Base-by-base conservation (phyloP, 1,139 yeast species). In the Pichia cactophila region DNA sequence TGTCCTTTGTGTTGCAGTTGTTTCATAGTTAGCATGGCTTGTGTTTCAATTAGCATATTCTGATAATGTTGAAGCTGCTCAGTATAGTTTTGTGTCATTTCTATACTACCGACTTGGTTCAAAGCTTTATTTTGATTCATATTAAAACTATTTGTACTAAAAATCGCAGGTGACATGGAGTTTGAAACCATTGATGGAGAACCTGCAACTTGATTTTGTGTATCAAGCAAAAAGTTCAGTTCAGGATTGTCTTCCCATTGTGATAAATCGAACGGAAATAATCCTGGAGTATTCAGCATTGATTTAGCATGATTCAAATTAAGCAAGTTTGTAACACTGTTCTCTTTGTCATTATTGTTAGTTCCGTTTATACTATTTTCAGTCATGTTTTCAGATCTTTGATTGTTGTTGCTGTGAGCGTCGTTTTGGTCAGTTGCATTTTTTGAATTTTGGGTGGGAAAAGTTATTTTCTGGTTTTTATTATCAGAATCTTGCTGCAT, bases 1-100 rank as follows among this genome's bases (percentile, higher is more conserved):
- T 17, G 33, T 40, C 33, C 33, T 35, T 50, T 50, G 16, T 48
- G 50, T 26, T 52, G 53, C 43, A 48, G 26, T 26, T 51, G 57
- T 31, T 56, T 56, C 50, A 50, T 43, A 26, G 47, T 53, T 31
- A 56, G 28, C 43, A 56, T 43, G n/a, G 49, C 51, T 35, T 61
- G 65, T 2, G 65, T 57, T 44, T 63, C 67, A 51, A 59, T 28
- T 37, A 63, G 44, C 42, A 64, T 48, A 43, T 60, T 61, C 33
- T 62, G 66, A 44, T 63, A 64, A 43, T 62, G 67, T 43, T 62
- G 66, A 16, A 62, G 45, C 41, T 64, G 67, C 16, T 59, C 38
- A 7, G 62, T 56, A 47, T 59, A 63, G 42, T 63, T 66, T 2
- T 60, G 52, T 17, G 63, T 60, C 2, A 64, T 56, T 1, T 60